phyloP scores from a whole-genome alignment of 1,139 yeast species.

The Debaryomyces coudertii region DNA sequence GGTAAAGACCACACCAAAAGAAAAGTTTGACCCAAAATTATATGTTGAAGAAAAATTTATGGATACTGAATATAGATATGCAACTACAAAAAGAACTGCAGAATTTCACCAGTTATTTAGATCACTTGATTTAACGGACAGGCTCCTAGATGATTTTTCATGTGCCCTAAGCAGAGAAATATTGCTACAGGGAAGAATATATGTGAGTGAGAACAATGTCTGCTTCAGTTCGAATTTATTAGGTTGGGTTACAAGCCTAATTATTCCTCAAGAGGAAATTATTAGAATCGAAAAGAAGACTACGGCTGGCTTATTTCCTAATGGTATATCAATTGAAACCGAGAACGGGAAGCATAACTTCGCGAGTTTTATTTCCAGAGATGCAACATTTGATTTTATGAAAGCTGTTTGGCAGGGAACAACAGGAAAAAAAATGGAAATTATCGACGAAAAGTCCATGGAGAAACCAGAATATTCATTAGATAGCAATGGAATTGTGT shows the following conservation, averaged over 20 bases:
- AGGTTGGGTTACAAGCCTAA: constrained; percentile 88
- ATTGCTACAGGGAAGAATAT: constrained; percentile 86
- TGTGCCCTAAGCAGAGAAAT: constrained; percentile 92
- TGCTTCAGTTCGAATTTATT: constrained; percentile 91
- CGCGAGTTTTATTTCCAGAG: constrained; percentile 87
- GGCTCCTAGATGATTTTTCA: constrained; percentile 79
- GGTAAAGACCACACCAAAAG: constrained; percentile 24
- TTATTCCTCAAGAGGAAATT: constrained; percentile 74
- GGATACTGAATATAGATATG: constrained; percentile 50
- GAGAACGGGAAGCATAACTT: constrained; percentile 69
- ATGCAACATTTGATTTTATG: constrained; percentile 71
- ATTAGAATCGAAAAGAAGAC: constrained; percentile 73
- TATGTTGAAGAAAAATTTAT: constrained; percentile 43
- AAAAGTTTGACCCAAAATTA: constrained; percentile 35
- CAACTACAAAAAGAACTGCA: constrained; percentile 68
- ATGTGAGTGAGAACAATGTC: constrained; percentile 75
- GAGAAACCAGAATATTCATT: constrained; percentile 14
- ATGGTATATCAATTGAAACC: constrained; percentile 81
- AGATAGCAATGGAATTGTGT: constrained; percentile 14
- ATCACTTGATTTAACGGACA: constrained; percentile 68
- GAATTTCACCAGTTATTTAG: constrained; percentile 82
- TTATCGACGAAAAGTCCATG: constrained; percentile 6
- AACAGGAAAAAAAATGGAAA: constrained; percentile 27
- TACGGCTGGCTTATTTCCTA: constrained; percentile 90
- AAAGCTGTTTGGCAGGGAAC: constrained; percentile 56